A percentile compares a stretch with the other conserved stretches of the same genome.
phyloP scores from a whole-genome alignment of 306 rosid genomes.

The Parietaria judaica region DNA sequence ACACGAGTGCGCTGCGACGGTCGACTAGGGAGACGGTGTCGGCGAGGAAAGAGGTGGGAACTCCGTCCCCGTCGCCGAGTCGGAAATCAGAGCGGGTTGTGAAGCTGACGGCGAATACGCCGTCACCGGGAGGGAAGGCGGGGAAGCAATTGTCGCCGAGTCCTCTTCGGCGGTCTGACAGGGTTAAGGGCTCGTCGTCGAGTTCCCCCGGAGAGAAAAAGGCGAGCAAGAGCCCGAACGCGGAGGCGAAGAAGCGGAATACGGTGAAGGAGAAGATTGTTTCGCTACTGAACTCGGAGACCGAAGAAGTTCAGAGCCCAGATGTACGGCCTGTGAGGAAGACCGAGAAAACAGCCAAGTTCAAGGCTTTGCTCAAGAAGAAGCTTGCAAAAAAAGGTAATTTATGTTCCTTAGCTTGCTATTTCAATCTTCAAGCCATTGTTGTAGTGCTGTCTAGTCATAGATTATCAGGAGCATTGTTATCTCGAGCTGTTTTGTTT shows the following conservation, averaged over 20 bases:
- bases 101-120: constrained; percentile 24
- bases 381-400: constrained; percentile 30
- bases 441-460: not conserved
- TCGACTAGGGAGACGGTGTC: constrained; percentile 36
- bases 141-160: constrained; percentile 36
- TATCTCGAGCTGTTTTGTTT: too few relatives aligned
- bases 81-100: constrained; percentile 38
- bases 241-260: constrained; percentile 24
- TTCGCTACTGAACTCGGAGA: constrained; percentile 32
- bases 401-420: not conserved
- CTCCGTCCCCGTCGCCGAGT: constrained; percentile 24
- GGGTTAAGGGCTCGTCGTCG: constrained; percentile 29
- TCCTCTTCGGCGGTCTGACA: constrained; percentile 50
- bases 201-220: constrained; percentile 36
- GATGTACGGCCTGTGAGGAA: constrained; percentile 14
- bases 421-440: not conserved
- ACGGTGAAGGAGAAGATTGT: constrained; percentile 43
- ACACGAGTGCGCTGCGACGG: constrained; percentile 40
- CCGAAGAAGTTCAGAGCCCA: constrained; percentile 28
- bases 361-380: constrained; percentile 29
- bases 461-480: too few relatives aligned
- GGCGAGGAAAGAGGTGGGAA: constrained; percentile 26
- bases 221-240: constrained; percentile 34
- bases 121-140: constrained; percentile 27
- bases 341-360: constrained; percentile 38